Base-by-base conservation (phyloP, 2,329 filamentous ascomycete species). In the Fusarium sp. region DNA sequence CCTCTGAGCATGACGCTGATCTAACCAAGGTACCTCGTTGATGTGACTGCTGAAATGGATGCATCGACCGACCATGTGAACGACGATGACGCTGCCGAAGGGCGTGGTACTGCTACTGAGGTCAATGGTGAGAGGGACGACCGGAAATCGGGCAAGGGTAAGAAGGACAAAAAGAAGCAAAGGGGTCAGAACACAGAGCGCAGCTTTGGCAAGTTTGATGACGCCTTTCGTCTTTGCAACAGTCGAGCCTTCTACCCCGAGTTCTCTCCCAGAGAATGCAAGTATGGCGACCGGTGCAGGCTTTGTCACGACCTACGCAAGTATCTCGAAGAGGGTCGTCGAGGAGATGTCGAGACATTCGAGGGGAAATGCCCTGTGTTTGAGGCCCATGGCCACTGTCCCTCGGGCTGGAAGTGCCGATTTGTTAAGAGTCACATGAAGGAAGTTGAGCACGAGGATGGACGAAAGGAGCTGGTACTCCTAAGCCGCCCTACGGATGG, bases 331-430 rank as follows among this genome's bases (percentile, higher is more conserved):
- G 90, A 96, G 60, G 92, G 94, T 66, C 95, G 95, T 71, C 90
- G 94, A 46, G 89, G 89, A 65, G 94, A 98, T 76, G 85, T 98
- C 40, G 87, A 87, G 6, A 94, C 92, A 0, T 92, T 97, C 75
- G 87, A 86, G 43, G 92, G 93, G 7, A 85, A 91, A 66, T 99
- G 96, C 76, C 95, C 95, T 1, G 88, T 97, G 9, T 98, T 90
- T 79, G 91, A 93, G 71, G 84, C 85, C 15, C 89, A 91, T 69
- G 95, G 95, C 12, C 89, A 86, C 66, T 99, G 96, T 75, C 87
- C 89, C 51, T 89, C 92, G 13, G 96, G 96, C 7, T 99, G 95
- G 95, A 97, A 95, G 79, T 99, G 96, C 79, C 92, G 95, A 23
- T 97, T 98, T 77, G 92, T 94, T 36, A 88, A 88, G 68, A 97